Conservation (phyloP, 345 rosid genomes). For the Citrus hindsii region DNA sequence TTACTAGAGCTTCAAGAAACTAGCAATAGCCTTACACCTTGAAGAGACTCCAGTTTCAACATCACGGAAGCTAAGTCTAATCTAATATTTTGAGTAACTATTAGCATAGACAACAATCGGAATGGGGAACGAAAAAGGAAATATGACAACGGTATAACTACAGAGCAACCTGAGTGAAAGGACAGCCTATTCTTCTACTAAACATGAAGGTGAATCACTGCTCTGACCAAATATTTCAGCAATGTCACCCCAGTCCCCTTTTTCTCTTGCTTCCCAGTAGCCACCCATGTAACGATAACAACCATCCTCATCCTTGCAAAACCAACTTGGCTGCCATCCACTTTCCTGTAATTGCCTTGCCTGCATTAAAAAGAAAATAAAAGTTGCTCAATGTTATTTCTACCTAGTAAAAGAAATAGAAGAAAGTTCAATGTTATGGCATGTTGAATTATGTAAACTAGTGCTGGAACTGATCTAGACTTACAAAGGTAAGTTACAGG, state of each 20-base stretch:
- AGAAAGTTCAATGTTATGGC: not conserved
- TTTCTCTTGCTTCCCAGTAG: conserved; percentile 92
- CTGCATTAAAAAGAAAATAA: conserved; percentile 34
- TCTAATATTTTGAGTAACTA: not conserved
- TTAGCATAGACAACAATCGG: not conserved
- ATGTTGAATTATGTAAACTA: not conserved
- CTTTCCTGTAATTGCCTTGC: conserved; percentile 97
- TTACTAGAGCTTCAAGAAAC: not conserved
- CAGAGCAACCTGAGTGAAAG: not conserved
- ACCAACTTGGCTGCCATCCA: conserved; percentile 99
- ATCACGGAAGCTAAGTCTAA: not conserved
- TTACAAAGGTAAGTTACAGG: not conserved
- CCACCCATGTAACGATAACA: conserved; percentile 80
- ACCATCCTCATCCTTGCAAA: conserved; percentile 75
- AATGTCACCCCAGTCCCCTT: conserved; percentile 62
- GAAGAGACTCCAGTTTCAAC: not conserved
- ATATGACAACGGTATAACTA: not conserved
- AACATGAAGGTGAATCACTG: conserved; percentile 29
- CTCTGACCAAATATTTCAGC: conserved; percentile 75
- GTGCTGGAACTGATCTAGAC: not conserved
- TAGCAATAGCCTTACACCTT: not conserved
- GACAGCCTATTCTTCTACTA: conserved; percentile 31
- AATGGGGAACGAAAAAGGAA: not conserved
- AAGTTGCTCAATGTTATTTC: not conserved
- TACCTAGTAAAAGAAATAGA: not conserved